Evolutionary conservation across 2,329 filamentous ascomycete genomes (phyloP), one percentile per base, ranked within the genome.

Genomic region (Fusarium sp.): DNA sequence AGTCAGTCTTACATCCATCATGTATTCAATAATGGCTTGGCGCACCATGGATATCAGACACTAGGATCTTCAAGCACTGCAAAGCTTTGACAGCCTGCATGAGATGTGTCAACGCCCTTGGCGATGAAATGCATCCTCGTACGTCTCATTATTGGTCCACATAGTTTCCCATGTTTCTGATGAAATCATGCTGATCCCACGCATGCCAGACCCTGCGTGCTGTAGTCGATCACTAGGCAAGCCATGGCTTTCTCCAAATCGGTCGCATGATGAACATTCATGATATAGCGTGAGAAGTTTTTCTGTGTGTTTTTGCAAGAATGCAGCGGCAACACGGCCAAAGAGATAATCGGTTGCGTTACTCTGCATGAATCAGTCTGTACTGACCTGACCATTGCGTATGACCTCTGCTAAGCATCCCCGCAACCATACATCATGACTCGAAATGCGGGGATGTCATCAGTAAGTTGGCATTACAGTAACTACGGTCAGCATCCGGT

Each of bases 171-270:
- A 42, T 28, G 32, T 15, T 31, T 52, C 34, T 24, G 28, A 49
- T 50, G 34, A 51, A 51, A 57, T 62, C 58, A 62, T 53, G 44
- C 38, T 54, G 45, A 56, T 51, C 47, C 4, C 19, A 29, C 25
- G 32, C 24, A 25, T 29, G 24, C 34, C 29, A 51, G 48, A 32
- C 54, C 40, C 29, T 44, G 39, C 29, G 24, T 31, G 7, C 28
- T 9, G 10, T 15, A 50, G 51, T 45, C 24, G 38, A 41, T 55
- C 45, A 50, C 51, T 55, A 22, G 44, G 22, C 44, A 41, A n/a
- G 29, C 9, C 39, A 22, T 34, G 45, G 39, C 31, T 15, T 59
- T 31, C 34, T 45, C 42, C 19, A 50, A 32, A 46, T 62, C 43
- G 24, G 25, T 32, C 44, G 32, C 48, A 58, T 65, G 52, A 51